A percentile compares a stretch with the other conserved stretches of the same genome.
phyloP scores from a whole-genome alignment of 2,329 filamentous ascomycete genomes.

The Fusarium nurragi region DNA sequence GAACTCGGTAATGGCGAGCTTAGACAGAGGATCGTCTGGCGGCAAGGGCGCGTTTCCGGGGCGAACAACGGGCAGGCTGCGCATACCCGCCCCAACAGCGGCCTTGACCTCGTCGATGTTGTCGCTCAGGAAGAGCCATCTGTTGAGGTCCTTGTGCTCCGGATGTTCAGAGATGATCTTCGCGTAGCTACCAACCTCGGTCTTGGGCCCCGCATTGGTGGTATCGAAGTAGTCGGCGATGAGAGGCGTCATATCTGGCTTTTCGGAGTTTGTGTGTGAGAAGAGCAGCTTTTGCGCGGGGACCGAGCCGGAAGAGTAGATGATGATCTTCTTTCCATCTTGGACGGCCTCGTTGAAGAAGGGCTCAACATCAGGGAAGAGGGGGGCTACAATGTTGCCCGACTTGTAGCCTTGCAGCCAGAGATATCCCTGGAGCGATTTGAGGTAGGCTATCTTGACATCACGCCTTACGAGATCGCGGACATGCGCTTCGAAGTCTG shows the following conservation, averaged over 20 bases:
- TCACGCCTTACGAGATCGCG: conserved; percentile 75
- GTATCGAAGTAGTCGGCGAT: conserved; percentile 81
- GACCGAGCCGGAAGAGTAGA: conserved; percentile 85
- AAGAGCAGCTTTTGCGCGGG: conserved; percentile 84
- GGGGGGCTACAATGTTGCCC: conserved; percentile 74
- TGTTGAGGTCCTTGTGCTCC: conserved; percentile 53
- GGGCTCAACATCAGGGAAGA: conserved; percentile 79
- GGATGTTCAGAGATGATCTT: conserved; percentile 64
- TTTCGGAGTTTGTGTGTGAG: conserved; percentile 67
- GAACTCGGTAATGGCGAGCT: conserved; percentile 51
- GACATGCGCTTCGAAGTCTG: conserved; percentile 72
- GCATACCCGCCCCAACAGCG: conserved; percentile 70
- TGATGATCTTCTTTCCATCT: conserved; percentile 69
- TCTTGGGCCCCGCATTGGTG: conserved; percentile 80
- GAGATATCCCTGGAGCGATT: conserved; percentile 81
- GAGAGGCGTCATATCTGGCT: conserved; percentile 66
- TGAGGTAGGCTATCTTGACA: conserved; percentile 79
- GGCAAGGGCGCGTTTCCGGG: conserved; percentile 75
- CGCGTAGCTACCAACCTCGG: conserved; percentile 71
- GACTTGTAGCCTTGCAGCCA: conserved; percentile 79
- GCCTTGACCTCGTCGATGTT: conserved; percentile 76
- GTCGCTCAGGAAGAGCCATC: conserved; percentile 84
- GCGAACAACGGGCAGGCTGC: conserved; percentile 68
- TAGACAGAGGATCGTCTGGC: conserved; percentile 54
- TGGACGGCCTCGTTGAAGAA: conserved; percentile 68